Base-by-base conservation (phyloP, 2,329 filamentous ascomycete genomes). In the Cadophora sp. region DNA sequence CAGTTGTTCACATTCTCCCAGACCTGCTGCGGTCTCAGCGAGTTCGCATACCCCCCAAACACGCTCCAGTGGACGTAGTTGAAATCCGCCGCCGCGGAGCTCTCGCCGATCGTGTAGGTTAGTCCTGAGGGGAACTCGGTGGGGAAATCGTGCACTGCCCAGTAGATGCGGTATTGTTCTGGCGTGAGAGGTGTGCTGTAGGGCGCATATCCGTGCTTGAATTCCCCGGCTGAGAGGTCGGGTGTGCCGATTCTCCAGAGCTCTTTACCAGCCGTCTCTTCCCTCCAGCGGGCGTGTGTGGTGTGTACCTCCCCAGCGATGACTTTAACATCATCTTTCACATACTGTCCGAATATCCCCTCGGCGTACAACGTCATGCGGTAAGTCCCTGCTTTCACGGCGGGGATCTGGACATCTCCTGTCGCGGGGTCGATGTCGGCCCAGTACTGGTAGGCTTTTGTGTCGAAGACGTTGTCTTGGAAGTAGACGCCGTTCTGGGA, bases 41-140 rank as follows among this genome's bases (percentile, higher is more conserved):
- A 81, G 75, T 87, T 84, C 1, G 80, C 84, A 33, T 84, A 79
- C 6, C 85, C 84, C 1, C 87, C 87, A 71, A 88, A 89, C 9
- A 87, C 86, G 65, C 83, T 85, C 88, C 87, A 90, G 74, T 90
- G 88, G 4, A 89, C 84, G 64, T 89, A 89, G 76, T 90, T 90
- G 67, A 88, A 80, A 71, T 88, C 85, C 13, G 78, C 75, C 0
- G 77, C 77, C 20, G 79, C 79, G 30, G 85, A 76, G 67, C 82
- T 83, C 73, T 83, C 76, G 11, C 87, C 87, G 1, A 90, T 82
- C 16, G 82, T 81, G 77, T 85, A 91, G 24, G 79, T 80, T 0
- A 90, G 81, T 4, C 88, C 87, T 0, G 83, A 70, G 0, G 87
- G 87, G 71, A 89, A 90, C 55, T 90, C 87, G 1, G 79, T 76